phyloP scores from a whole-genome alignment of 176 grass and related monocot species.

The Avena sativa region DNA sequence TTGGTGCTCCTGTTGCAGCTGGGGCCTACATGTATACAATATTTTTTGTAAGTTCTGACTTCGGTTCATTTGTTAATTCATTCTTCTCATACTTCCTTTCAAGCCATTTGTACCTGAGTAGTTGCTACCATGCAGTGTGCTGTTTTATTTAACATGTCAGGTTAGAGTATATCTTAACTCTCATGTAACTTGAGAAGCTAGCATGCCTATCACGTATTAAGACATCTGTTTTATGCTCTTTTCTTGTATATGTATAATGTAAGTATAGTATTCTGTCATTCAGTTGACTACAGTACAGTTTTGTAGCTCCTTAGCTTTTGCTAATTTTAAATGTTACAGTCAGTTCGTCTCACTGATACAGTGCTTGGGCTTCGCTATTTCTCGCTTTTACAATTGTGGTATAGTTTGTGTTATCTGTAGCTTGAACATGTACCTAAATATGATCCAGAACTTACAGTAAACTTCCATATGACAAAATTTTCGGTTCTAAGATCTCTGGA shows the following conservation, averaged over 20 bases:
- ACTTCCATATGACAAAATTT: background rate
- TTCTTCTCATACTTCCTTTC: conserved; percentile 18
- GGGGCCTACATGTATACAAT: conserved; percentile 91
- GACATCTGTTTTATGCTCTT: background rate
- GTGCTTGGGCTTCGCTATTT: conserved; percentile 20
- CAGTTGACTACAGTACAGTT: background rate
- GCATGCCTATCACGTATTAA: conserved; percentile 4
- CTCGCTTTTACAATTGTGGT: background rate
- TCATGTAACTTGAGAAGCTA: conserved; percentile 15
- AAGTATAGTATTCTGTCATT: conserved; percentile 12
- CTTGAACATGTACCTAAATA: background rate
- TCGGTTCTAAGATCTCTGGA: conserved; percentile 17
- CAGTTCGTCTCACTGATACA: background rate
- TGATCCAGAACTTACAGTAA: background rate
- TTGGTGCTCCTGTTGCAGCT: conserved; percentile 86
- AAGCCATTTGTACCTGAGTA: conserved; percentile 16
- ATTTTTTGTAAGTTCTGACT: conserved; percentile 79
- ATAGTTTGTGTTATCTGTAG: background rate
- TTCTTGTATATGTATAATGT: background rate
- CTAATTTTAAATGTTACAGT: background rate
- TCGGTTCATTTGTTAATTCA: background rate
- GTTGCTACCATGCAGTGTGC: background rate
- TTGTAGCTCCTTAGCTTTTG: conserved; percentile 20
- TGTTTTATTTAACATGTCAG: conserved; percentile 19
- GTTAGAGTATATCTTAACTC: background rate